Conservation (phyloP, 495 filamentous ascomycete genomes). For the Penicillium alfredii region DNA sequence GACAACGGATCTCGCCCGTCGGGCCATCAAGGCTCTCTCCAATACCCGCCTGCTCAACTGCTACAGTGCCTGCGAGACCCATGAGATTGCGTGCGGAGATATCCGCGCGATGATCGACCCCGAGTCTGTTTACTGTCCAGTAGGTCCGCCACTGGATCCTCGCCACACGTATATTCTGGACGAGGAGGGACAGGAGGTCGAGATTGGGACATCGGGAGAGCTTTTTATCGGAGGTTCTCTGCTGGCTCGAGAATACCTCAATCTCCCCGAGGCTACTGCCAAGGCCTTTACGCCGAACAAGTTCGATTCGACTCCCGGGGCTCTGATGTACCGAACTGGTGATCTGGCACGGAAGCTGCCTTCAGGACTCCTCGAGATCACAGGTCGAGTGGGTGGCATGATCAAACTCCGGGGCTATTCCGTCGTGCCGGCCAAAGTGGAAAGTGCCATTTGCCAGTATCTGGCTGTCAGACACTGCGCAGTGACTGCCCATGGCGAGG, state of each 20-base stretch:
- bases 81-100: slow-evolving; percentile 67
- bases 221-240: slow-evolving; percentile 75
- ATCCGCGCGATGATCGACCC: slow-evolving; percentile 55
- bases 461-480: slow-evolving; percentile 56
- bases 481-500: slow-evolving; percentile 58
- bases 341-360: slow-evolving; percentile 67
- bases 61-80: slow-evolving; percentile 67
- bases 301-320: slow-evolving; percentile 45
- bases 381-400: slow-evolving; percentile 73
- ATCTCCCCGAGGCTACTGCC: slow-evolving; percentile 69
- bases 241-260: slow-evolving; percentile 76
- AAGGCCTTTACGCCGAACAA: slow-evolving; percentile 59
- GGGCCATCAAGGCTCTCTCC: slow-evolving; percentile 54
- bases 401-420: slow-evolving; percentile 77
- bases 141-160: slow-evolving; percentile 54
- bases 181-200: slow-evolving; percentile 49
- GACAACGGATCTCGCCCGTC: slow-evolving; percentile 57
- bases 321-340: slow-evolving; percentile 74
- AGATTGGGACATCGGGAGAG: slow-evolving; percentile 67
- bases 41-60: slow-evolving; percentile 60
- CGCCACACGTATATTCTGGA: slow-evolving; percentile 56
- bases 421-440: slow-evolving; percentile 75
- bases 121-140: slow-evolving; percentile 51
- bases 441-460: slow-evolving; percentile 53
- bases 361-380: slow-evolving; percentile 69